Evolutionary conservation across 2,329 filamentous ascomycete genomes (phyloP).

Genomic region (Diaporthe ampelina): DNA sequence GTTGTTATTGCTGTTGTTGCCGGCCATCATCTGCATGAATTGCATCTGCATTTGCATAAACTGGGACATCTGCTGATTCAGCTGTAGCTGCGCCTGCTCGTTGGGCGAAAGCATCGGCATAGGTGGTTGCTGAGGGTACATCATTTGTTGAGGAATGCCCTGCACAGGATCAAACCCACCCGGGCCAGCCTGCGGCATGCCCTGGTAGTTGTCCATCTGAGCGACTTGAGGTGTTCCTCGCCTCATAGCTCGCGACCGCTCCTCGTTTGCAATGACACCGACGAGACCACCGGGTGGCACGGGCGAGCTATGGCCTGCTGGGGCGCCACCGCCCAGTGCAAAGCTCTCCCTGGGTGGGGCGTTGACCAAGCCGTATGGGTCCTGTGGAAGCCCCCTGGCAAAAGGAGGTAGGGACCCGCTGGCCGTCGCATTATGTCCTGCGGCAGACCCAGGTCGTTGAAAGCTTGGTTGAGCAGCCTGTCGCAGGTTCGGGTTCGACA

Average conservation of each 20-base stretch:
- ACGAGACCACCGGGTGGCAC: constrained; percentile 83
- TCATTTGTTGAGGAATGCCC: constrained; percentile 65
- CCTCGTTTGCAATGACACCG: constrained; percentile 89
- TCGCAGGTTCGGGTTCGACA: constrained; percentile 80
- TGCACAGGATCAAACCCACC: constrained; percentile 62
- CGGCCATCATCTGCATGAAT: constrained; percentile 87
- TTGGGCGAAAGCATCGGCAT: constrained; percentile 64
- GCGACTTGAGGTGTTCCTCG: constrained; percentile 84
- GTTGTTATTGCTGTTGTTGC: constrained; percentile 49
- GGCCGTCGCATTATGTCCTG: constrained; percentile 63
- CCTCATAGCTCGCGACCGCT: constrained; percentile 82
- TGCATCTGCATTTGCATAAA: constrained; percentile 97
- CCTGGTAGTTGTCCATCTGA: constrained; percentile 66
- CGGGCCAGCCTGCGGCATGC: constrained; percentile 54
- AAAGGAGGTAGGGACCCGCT: constrained; percentile 80
- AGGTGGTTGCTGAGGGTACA: constrained; percentile 53
- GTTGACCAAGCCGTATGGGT: constrained; percentile 86
- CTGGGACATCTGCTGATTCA: constrained; percentile 86
- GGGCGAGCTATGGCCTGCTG: constrained; percentile 55
- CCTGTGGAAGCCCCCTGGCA: constrained; percentile 83
- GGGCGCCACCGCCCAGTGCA: constrained; percentile 72
- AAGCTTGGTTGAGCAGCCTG: constrained; percentile 62
- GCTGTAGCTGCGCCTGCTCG: constrained; percentile 82
- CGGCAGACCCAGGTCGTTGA: constrained; percentile 68
- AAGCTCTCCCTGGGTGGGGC: constrained; percentile 81